These are phyloP conservation scores for Capillidium rhysosporum DNA, from an alignment of 371 early-diverging fungal genomes.

Conservation along the genomic window DNA sequence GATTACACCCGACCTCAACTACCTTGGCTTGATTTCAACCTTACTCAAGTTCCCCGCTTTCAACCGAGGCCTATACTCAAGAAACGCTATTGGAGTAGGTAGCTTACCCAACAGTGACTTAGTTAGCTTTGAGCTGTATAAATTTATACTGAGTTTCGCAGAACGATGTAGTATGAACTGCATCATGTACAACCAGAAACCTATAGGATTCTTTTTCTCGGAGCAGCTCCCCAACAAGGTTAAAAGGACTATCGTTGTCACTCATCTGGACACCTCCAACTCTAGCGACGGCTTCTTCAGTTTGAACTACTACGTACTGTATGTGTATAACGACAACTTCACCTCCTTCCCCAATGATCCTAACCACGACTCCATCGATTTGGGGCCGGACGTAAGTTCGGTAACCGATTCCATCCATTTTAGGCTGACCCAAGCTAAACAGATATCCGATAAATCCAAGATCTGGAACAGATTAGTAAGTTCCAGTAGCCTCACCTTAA, in stretches of 20 bases:
- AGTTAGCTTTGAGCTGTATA: background rate
- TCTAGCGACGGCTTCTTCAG: too few relatives aligned
- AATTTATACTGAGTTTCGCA: background rate
- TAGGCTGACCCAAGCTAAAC: background rate
- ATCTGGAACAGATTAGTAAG: background rate
- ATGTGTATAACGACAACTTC: background rate
- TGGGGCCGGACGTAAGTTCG: background rate
- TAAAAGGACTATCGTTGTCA: background rate
- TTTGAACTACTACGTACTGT: background rate
- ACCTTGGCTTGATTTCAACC: background rate
- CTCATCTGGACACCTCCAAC: background rate
- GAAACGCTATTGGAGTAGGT: background rate
- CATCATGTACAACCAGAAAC: background rate
- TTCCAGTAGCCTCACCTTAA: background rate
- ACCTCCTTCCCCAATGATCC: conserved; percentile 1
- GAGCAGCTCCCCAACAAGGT: background rate
- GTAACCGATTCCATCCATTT: background rate
- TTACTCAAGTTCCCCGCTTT: background rate
- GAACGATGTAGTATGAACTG: background rate
- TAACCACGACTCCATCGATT: background rate
- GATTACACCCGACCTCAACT: background rate
- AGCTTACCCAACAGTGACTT: background rate
- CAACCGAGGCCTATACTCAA: background rate
- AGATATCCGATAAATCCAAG: background rate
- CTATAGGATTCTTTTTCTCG: conserved; percentile 2